Base-by-base conservation (phyloP, 2,329 filamentous ascomycete species). In the Volutella citrinella region DNA sequence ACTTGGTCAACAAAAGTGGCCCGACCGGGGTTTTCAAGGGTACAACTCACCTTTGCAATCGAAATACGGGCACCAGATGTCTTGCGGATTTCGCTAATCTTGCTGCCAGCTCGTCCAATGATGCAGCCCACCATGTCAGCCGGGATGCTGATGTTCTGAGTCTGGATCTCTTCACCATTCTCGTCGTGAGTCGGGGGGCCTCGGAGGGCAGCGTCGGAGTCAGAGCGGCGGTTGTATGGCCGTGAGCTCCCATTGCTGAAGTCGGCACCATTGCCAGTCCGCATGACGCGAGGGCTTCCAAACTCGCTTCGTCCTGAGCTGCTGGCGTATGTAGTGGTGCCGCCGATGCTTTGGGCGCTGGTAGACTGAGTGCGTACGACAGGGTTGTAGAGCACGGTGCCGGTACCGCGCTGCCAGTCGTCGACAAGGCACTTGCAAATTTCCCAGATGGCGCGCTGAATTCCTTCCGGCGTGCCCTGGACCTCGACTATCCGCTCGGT, bases 61-160 rank as follows among this genome's bases (percentile, higher is more conserved):
- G 90, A 96, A 68, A 98, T 98, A 56, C 91, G 86, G 43, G 93
- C 93, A 41, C 90, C 90, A 34, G 93, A 98, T 43, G 84, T 90
- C 74, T 95, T 94, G 64, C 93, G 86, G 55, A 98, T 98, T 69
- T 98, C 93, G 63, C 88, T 96, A 60, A 98, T 98, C 78, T 98
- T 98, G 72, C 79, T 90, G 47, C 93, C 93, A 34, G 77, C 88
- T 47, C 90, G 85, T 49, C 93, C 93, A 61, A 98, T 98, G 69
- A 98, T 98, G 69, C 93, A 98, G 51, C 93, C 93, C 63, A 98
- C 93, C 93, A 98, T 98, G 70, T 98, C 93, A 29, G 93, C 90
- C 17, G 93, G 93, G 56, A 98, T 98, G 73, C 89, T 96, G 68
- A 98, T 98, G 70, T 98, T 98, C 61, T 98, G 93, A 2, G 93